phyloP scores from a whole-genome alignment of 805 yeast genomes.

The Spathaspora sp. region DNA sequence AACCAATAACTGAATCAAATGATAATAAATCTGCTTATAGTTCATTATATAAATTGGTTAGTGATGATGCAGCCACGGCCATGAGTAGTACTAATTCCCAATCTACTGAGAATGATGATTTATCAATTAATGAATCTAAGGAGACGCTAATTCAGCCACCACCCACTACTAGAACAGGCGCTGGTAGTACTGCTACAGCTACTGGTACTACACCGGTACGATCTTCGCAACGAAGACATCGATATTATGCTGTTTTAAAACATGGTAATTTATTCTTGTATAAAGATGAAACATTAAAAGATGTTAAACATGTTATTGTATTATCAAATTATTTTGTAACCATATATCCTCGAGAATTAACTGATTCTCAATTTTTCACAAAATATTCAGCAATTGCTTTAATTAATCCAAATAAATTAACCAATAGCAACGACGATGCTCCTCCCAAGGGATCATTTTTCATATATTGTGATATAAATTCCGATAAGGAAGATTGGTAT shows the following conservation, averaged over 20 bases:
- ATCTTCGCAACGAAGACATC: slow-evolving; percentile 45
- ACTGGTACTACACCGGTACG: slow-evolving; percentile 8
- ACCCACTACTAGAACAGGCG: not conserved
- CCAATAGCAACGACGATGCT: slow-evolving; percentile 18
- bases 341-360: slow-evolving; percentile 77
- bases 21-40: slow-evolving; percentile 56
- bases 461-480: slow-evolving; percentile 72
- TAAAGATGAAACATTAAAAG: slow-evolving; percentile 60
- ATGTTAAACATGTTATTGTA: slow-evolving; percentile 76
- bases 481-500: slow-evolving; percentile 91
- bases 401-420: slow-evolving; percentile 21
- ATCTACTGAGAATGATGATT: not conserved
- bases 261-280: slow-evolving; percentile 90
- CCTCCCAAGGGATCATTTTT: slow-evolving; percentile 47
- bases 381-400: slow-evolving; percentile 78
- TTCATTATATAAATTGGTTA: slow-evolving; percentile 56
- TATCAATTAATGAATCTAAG: not conserved
- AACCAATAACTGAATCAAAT: slow-evolving; percentile 34
- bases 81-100: not conserved
- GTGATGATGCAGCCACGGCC: slow-evolving; percentile 17
- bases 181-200: not conserved
- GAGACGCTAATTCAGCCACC: not conserved
- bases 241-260: slow-evolving; percentile 67
- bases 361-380: slow-evolving; percentile 78
- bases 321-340: slow-evolving; percentile 66